Percentiles rank a stretch among this genome's conserved stretches.
Conservation (phyloP, 768 basidiomycete species). For the Lanmaoa rubissima region DNA sequence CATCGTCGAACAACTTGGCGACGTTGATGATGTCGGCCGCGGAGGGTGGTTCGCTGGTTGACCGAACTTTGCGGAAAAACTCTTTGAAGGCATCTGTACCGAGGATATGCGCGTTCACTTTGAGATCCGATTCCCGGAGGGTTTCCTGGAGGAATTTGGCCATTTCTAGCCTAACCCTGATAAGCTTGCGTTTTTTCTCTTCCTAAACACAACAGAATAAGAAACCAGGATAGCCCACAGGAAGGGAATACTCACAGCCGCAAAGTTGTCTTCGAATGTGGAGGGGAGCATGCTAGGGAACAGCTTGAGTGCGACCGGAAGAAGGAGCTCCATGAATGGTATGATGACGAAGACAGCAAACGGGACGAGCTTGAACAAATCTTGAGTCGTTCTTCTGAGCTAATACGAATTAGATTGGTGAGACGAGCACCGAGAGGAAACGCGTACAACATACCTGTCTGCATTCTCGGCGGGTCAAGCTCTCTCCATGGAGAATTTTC, state of each 20-base stretch:
- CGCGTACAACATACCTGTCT: constrained; percentile 63
- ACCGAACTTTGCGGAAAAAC: constrained; percentile 98
- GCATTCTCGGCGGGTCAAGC: constrained; percentile 87
- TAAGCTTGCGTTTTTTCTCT: constrained; percentile 94
- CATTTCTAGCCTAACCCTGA: constrained; percentile 95
- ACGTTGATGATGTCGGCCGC: constrained; percentile 88
- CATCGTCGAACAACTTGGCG: constrained; percentile 95
- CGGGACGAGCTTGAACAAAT: constrained; percentile 87
- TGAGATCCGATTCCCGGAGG: constrained; percentile 88
- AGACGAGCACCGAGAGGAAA: background rate
- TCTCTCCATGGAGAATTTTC: constrained; percentile 90
- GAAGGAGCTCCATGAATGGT: constrained; percentile 96
- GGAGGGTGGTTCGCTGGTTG: constrained; percentile 93
- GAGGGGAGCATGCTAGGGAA: constrained; percentile 99
- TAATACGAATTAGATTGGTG: constrained; percentile 30
- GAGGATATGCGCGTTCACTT: constrained; percentile 90
- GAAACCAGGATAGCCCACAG: background rate
- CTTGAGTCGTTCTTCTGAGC: constrained; percentile 92
- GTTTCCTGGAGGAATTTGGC: constrained; percentile 99
- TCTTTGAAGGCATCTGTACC: constrained; percentile 97
- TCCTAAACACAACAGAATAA: constrained; percentile 48
- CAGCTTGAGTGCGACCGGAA: constrained; percentile 93
- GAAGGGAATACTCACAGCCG: constrained; percentile 57
- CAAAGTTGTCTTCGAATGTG: constrained; percentile 96
- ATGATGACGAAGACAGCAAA: constrained; percentile 94